These are phyloP conservation scores for Mucor sp. DNA, from an alignment of 371 early-diverging fungal genomes.

Conservation along the genomic window DNA sequence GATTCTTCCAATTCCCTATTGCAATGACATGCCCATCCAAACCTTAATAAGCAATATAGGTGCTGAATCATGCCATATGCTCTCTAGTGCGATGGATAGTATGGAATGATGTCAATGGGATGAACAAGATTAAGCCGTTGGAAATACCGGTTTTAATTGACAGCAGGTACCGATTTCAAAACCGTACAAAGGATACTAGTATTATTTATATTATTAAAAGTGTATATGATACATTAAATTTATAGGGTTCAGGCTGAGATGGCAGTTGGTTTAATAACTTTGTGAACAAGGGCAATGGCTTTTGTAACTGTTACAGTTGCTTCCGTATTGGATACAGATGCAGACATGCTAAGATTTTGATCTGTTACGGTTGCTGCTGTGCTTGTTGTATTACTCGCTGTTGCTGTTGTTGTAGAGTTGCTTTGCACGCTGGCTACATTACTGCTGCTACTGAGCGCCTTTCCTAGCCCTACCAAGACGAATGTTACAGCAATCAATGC, in stretches of 20 bases:
- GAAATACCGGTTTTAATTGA: not conserved
- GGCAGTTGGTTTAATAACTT: not conserved
- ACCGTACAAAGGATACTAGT: not conserved
- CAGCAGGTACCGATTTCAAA: not conserved
- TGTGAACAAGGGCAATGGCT: not conserved
- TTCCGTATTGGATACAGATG: not conserved
- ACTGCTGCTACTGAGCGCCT: not conserved
- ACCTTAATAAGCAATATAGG: not conserved
- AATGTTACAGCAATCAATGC: constrained; percentile 18
- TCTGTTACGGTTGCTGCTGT: not conserved
- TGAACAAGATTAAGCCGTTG: not conserved
- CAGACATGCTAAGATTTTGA: not conserved
- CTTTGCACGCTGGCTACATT: not conserved
- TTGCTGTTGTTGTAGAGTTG: not conserved
- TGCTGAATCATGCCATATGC: not conserved
- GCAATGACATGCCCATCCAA: not conserved
- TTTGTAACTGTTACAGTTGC: not conserved
- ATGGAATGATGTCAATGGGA: constrained; percentile 1
- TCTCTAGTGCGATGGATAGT: not conserved
- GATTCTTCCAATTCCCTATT: not conserved
- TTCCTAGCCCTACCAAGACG: constrained; percentile 19
- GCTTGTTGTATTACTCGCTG: not conserved
- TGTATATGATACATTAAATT: not conserved
- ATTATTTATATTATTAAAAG: not conserved
- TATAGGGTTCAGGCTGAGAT: not conserved